Evolutionary conservation across 768 basidiomycete genomes (phyloP).

Genomic region (Pleurotus pulmonarius): DNA sequence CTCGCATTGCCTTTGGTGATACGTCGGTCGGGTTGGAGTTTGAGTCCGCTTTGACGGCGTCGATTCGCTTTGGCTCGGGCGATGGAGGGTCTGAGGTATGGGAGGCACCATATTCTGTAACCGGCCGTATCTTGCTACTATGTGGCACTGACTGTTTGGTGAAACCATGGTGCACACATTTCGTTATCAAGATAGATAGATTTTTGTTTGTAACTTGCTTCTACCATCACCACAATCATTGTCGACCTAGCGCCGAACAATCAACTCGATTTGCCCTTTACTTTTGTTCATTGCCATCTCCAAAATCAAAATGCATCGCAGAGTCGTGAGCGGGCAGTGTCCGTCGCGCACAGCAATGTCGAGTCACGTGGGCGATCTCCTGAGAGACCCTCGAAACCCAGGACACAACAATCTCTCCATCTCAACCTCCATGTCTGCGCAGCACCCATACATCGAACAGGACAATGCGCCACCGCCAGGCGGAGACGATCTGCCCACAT

Average conservation of each 20-base stretch:
- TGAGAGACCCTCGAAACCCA: not conserved
- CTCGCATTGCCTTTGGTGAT: conserved; percentile 9
- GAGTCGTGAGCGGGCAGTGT: not conserved
- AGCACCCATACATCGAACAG: conserved; percentile 34
- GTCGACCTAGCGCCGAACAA: no score
- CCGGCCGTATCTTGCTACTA: conserved; percentile 75
- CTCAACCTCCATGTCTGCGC: conserved; percentile 6
- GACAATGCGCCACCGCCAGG: conserved; percentile 28
- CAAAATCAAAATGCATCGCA: not conserved
- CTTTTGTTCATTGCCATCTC: no score
- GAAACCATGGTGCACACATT: conserved; percentile 79
- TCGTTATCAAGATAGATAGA: not conserved
- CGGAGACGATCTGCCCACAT: conserved; percentile 67
- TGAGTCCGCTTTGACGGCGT: conserved; percentile 51
- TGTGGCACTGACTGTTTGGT: conserved; percentile 80
- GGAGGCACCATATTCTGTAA: conserved; percentile 81
- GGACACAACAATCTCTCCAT: not conserved
- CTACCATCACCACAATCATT: no score
- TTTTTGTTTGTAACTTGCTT: no score
- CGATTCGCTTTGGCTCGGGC: conserved; percentile 36
- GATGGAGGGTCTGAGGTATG: conserved; percentile 37
- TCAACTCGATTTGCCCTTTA: no score
- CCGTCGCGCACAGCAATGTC: not conserved
- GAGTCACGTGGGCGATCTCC: not conserved
- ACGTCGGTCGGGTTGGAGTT: conserved; percentile 18